Base-by-base conservation (phyloP, 2,329 filamentous ascomycete species). In the Zymoseptoria crescenta region DNA sequence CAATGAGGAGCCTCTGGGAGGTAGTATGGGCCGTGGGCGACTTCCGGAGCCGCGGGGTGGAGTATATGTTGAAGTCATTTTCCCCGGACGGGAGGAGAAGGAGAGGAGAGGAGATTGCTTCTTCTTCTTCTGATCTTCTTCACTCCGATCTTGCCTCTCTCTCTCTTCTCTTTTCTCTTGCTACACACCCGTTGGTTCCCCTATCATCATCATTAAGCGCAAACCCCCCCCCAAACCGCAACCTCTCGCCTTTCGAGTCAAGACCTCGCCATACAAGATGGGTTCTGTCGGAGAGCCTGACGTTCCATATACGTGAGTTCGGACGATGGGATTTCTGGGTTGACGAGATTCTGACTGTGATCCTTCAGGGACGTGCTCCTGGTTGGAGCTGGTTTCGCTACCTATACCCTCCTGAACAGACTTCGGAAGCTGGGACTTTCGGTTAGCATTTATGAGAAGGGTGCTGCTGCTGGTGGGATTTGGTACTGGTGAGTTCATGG, bases 401-500 rank as follows among this genome's bases (percentile, higher is more conserved):
- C 58, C 41, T 62, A 61, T 54, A 64, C 59, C 29, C 50, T 67
- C 9, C 55, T 70, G 35, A 65, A 74, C 62, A 65, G 69, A 50
- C 63, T 74, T 7, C 68, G 72, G n/a, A 67, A 65, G 60, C 63
- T 70, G 5, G 72, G 73, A 9, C 60, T 74, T 9, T 65, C 67
- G 1, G 65, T 68, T 57, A 66, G 67, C 56, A 68, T 74, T 51
- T 70, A 72, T 54, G 74, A 75, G 58, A 68, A 70, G 9, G 74
- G 70, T 10, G 62, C 62, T 21, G 68, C 69, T 20, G 66, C 70
- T 52, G 73, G 73, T 45, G 73, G 73, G 21, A 73, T 72, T 51
- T 75, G 73, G 73, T 67, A 60, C 29, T 64, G 58, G 56, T 55
- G 30, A 19, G 62, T 58, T 58, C 50, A 52, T 53, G n/a, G 16